Conservation (phyloP, 2,329 filamentous ascomycete species). For the Penicillium palitans region DNA sequence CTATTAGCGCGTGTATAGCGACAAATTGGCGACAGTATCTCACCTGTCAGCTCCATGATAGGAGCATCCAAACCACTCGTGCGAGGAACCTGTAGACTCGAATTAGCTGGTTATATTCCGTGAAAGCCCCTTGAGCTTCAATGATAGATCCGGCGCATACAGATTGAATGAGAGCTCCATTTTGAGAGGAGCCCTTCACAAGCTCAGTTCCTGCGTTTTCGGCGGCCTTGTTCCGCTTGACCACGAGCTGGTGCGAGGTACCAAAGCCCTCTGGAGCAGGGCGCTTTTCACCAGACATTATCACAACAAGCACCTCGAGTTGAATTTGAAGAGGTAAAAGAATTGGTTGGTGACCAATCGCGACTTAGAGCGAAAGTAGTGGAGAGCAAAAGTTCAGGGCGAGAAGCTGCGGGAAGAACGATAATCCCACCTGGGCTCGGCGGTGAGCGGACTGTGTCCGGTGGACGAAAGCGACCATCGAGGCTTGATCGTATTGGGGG, state of each 20-base stretch:
- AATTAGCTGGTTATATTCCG: slow-evolving; percentile 13
- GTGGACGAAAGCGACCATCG: not conserved
- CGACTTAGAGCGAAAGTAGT: slow-evolving; percentile 1
- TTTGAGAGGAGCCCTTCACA: slow-evolving; percentile 56
- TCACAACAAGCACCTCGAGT: not conserved
- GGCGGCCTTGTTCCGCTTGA: slow-evolving; percentile 82
- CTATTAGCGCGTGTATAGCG: slow-evolving; percentile 11
- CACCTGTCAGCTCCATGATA: slow-evolving; percentile 87
- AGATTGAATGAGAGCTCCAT: slow-evolving; percentile 65
- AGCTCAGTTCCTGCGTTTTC: slow-evolving; percentile 58
- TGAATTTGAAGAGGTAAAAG: slow-evolving; percentile 5
- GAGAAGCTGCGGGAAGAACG: slow-evolving; percentile 27
- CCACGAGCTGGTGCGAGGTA: slow-evolving; percentile 69
- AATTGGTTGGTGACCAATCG: slow-evolving; percentile 7
- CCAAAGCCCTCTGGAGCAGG: slow-evolving; percentile 82
- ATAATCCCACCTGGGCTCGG: slow-evolving; percentile 24
- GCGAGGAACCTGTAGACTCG: slow-evolving; percentile 62
- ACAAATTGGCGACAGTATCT: slow-evolving; percentile 37
- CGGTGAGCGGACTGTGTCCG: slow-evolving; percentile 22
- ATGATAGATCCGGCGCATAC: slow-evolving; percentile 49
- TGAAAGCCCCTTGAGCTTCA: not conserved
- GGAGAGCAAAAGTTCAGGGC: slow-evolving; percentile 19
- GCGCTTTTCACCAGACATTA: slow-evolving; percentile 88
- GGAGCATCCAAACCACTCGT: slow-evolving; percentile 84
- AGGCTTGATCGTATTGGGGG: not conserved